Conservation (phyloP, 106 monocot species). For the Alisma plantagoaquatica region DNA sequence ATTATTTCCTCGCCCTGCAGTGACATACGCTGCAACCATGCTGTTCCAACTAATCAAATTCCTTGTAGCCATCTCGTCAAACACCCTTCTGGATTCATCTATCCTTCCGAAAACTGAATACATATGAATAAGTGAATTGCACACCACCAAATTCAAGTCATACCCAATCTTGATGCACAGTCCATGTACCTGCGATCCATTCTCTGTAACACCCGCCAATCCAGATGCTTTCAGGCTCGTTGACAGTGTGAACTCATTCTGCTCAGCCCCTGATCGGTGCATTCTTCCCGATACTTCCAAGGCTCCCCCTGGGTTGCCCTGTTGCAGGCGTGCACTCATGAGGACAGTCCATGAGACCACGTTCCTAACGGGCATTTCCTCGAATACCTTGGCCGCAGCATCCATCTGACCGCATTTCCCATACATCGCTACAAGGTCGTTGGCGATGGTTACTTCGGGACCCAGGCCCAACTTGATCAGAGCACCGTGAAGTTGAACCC, state of each 20-base stretch:
- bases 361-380: constrained; percentile 22
- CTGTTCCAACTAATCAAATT: constrained; percentile 33
- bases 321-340: constrained; percentile 21
- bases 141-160: constrained; percentile 27
- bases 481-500: constrained; percentile 22
- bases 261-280: constrained; percentile 11
- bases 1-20: constrained; percentile 11
- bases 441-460: constrained; percentile 17
- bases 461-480: constrained; percentile 18
- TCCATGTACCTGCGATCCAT: constrained; percentile 32
- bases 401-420: constrained; percentile 16
- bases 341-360: constrained; percentile 40
- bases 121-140: constrained; percentile 30
- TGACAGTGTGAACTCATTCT: constrained; percentile 44
- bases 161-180: constrained; percentile 28
- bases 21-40: constrained; percentile 32
- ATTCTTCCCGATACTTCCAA: constrained; percentile 15
- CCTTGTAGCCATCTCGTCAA: constrained; percentile 1
- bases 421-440: constrained; percentile 38
- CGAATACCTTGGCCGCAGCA: constrained; percentile 20
- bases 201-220: neutral
- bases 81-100: constrained; percentile 6
- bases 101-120: constrained; percentile 26
- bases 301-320: constrained; percentile 5
- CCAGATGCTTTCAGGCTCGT: constrained; percentile 34